Percentiles rank a stretch among this genome's conserved stretches.
These are phyloP conservation scores for Clonostachys sp. DNA, from an alignment of 2,329 filamentous ascomycete genomes.

Conservation along the genomic window DNA sequence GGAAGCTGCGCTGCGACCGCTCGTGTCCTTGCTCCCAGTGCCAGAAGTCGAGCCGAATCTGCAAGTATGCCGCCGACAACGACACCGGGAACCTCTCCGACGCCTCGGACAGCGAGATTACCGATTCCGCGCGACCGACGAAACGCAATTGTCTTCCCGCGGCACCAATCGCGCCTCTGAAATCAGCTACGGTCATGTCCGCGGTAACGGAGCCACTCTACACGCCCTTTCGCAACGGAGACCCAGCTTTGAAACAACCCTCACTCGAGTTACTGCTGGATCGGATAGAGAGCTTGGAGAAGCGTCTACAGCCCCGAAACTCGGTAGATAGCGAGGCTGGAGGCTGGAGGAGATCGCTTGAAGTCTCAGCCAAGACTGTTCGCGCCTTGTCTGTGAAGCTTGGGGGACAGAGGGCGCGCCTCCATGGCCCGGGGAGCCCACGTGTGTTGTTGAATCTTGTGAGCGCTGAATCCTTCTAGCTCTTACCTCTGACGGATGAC, in stretches of 20 bases:
- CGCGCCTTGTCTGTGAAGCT: conserved; percentile 43
- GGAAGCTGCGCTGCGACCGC: conserved; percentile 53
- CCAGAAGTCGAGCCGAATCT: conserved; percentile 48
- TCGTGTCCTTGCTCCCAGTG: conserved; percentile 53
- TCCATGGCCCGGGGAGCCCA: conserved; percentile 48
- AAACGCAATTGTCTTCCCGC: conserved; percentile 28
- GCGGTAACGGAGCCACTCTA: neutral
- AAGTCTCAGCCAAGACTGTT: conserved; percentile 27
- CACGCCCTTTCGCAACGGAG: conserved; percentile 17
- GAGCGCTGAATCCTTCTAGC: conserved; percentile 11
- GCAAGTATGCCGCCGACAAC: conserved; percentile 46
- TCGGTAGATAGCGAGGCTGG: conserved; percentile 26
- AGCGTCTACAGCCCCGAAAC: conserved; percentile 19
- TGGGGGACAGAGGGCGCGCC: conserved; percentile 39
- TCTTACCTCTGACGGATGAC: neutral
- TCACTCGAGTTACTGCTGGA: conserved; percentile 41
- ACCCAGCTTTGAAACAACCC: conserved; percentile 11
- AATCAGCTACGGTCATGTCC: conserved; percentile 15
- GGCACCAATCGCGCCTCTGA: neutral
- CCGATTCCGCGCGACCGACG: conserved; percentile 16
- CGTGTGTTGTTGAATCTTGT: conserved; percentile 50
- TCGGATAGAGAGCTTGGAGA: conserved; percentile 49
- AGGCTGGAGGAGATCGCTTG: neutral
- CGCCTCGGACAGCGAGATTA: conserved; percentile 34
- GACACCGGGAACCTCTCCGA: conserved; percentile 43